Base-by-base conservation (phyloP, 2,329 filamentous ascomycete genomes). In the Capronia coronata region DNA sequence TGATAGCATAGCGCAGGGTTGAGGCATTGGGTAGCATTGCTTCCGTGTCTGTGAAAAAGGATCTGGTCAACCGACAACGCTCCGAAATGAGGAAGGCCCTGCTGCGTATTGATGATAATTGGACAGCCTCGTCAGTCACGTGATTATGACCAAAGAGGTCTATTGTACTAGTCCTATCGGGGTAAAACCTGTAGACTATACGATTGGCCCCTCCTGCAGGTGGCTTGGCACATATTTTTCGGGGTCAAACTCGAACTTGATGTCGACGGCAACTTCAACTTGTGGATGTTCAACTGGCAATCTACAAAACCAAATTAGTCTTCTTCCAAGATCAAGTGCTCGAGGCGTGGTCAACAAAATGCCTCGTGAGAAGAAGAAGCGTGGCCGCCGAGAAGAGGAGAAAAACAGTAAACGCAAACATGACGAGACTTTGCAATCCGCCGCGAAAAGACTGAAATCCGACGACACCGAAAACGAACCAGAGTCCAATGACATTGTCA, bases 361-460 rank as follows among this genome's bases (percentile, higher is more conserved):
- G 71, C 71, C 71, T 55, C 69, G 70, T 38, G 70, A 71, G 56
- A 67, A 71, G 57, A 68, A 73, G 49, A 73, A 72, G 52, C 65
- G 71, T 64, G 71, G 71, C 44, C 67, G 71, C 30, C 64, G 70
- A 19, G 69, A 69, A 29, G 67, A 70, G 18, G 54, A 56, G 16
- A 56, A 60, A 41, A 58, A 61, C 18, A 64, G 66, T 22, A 69
- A 70, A 50, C 62, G 65, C 30, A 66, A 68, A 48, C 53, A 59
- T 25, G 68, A 71, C 37, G 66, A 66, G 29, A 55, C 51, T 2
- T 38, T 60, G 35, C 65, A 69, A 48, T 60, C 62, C 4, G 60
- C 62, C 9, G 55, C 59, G n/a, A 73, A 73, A 57, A 65, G 69
- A 52, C 57, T 66, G 46, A 72, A 67, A 60, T 58, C 65, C 18